Base-by-base conservation (phyloP, 2,329 filamentous ascomycete species). In the Sarocladiaceae sp. region DNA sequence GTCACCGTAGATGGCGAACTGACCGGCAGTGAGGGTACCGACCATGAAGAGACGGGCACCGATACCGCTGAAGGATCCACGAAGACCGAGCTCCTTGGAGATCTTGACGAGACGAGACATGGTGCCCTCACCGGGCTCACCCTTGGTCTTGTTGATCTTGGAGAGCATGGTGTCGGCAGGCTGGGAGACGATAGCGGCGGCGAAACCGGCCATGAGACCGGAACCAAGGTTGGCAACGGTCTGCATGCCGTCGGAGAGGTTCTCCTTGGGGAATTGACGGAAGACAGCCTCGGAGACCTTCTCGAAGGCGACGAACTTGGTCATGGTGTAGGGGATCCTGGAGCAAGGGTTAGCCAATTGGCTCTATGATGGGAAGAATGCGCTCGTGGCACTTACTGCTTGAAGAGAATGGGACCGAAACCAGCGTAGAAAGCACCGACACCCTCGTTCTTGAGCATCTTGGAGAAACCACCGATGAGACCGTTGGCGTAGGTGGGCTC, bases 71-170 rank as follows among this genome's bases (percentile, higher is more conserved):
- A 86, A 95, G 53, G 82, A 87, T 62, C 90, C 90, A 62, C 78
- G 79, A 70, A 95, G 56, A 67, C 90, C 90, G 64, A 95, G 87
- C 76, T 95, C 89, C 75, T 86, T 87, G 62, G 76, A 88, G 66
- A 95, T 95, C 86, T 94, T 94, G 79, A 93, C 78, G 66, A 95
- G 76, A 72, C 90, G 86, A 71, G 77, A 80, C 68, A 82, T 82
- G 64, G 88, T 94, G 66, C 90, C 84, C 79, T 95, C 88, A 79
- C 90, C 90, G 60, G 90, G 89, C 56, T 84, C 78, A 75, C 88
- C 90, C 79, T 90, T 85, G 75, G 87, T 90, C 87, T 94, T 94
- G 87, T 95, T 95, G 81, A 95, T 94, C 84, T 93, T 94, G 76
- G 83, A 88, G 59, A 95, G 85, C 90, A 95, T 95, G 68, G 90